Conservation (phyloP, 129 eudicot species). For the Artemisia argyi region DNA sequence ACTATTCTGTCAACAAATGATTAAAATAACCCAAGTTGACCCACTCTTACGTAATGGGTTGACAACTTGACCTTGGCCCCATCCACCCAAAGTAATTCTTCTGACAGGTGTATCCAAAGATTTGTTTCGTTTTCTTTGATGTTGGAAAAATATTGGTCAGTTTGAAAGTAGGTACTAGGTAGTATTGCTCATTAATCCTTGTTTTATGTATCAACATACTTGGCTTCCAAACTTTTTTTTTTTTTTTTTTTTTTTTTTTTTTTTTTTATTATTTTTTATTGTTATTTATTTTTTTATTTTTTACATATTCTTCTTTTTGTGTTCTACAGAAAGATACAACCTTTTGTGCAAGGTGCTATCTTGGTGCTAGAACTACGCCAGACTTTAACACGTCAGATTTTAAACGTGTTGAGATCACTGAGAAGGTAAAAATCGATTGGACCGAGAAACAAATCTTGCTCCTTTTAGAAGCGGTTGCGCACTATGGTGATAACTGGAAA, state of each 20-base stretch:
- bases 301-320: not conserved
- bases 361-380: constrained; percentile 48
- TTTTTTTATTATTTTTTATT: too few relatives aligned
- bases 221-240: too few relatives aligned
- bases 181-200: not conserved
- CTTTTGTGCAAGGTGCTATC: constrained; percentile 91
- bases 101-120: not conserved
- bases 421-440: constrained; percentile 76
- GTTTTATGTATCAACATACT: not conserved
- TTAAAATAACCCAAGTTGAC: not conserved
- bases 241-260: too few relatives aligned
- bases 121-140: not conserved
- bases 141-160: not conserved
- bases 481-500: constrained; percentile 95
- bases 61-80: not conserved
- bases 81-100: not conserved
- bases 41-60: not conserved
- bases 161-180: not conserved
- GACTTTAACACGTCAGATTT: constrained; percentile 56
- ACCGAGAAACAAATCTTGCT: constrained; percentile 88
- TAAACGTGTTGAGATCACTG: constrained; percentile 86
- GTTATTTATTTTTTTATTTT: too few relatives aligned
- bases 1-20: not conserved
- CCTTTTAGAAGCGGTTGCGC: constrained; percentile 91
- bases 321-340: constrained; percentile 65